phyloP scores from a whole-genome alignment of 2,329 filamentous ascomycete genomes.

The Fusarium ramigenum region DNA sequence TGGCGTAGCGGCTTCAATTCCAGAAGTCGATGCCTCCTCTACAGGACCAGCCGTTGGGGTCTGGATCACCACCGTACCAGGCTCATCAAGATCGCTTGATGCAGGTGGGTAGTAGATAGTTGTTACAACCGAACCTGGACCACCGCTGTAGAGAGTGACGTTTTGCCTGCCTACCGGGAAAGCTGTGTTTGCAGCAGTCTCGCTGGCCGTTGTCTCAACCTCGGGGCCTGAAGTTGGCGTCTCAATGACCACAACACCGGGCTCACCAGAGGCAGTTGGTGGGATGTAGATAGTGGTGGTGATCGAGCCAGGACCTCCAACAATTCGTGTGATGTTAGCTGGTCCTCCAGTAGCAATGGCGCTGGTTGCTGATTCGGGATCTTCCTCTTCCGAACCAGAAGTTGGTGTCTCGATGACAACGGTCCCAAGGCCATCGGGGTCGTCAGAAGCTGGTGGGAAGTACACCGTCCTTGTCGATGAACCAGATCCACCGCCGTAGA shows the following conservation, averaged over 20 bases:
- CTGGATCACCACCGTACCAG: slow-evolving; percentile 2
- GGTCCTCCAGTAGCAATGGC: not conserved
- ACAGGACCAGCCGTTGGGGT: not conserved
- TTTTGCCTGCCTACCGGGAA: not conserved
- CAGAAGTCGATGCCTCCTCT: not conserved
- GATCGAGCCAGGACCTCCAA: slow-evolving; percentile 2
- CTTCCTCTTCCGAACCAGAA: not conserved
- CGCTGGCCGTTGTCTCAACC: not conserved
- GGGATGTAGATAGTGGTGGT: not conserved
- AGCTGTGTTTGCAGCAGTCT: not conserved
- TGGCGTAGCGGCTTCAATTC: not conserved
- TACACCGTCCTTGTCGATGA: not conserved
- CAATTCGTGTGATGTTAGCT: not conserved
- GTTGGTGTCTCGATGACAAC: slow-evolving; percentile 7
- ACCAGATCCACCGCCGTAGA: not conserved
- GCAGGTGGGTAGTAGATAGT: slow-evolving; percentile 12
- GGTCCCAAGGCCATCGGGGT: not conserved
- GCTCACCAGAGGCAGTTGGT: not conserved
- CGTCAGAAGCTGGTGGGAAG: not conserved
- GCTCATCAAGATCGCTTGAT: not conserved
- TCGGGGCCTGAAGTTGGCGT: not conserved
- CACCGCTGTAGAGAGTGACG: slow-evolving; percentile 2
- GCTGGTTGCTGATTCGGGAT: not conserved
- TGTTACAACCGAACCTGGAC: not conserved
- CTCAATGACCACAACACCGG: not conserved